A percentile compares a stretch with the other conserved stretches of the same genome.
Evolutionary conservation across 306 rosid genomes (phyloP).

Genomic region (Acacia acuminata): DNA sequence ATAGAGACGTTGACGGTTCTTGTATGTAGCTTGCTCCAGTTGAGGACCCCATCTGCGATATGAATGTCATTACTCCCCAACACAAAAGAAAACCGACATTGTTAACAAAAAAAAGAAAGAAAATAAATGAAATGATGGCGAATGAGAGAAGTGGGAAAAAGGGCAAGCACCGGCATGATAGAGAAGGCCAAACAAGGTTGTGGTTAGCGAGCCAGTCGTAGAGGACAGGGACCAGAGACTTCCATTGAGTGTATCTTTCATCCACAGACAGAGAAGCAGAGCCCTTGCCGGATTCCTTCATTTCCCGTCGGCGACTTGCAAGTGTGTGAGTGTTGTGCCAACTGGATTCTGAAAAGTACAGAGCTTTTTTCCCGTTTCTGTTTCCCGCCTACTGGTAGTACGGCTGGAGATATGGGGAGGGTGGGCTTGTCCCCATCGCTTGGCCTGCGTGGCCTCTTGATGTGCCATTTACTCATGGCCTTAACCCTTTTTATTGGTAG

Average conservation of each 20-base stretch:
- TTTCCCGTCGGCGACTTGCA: background rate
- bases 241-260: slow-evolving; percentile 83
- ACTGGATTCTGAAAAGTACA: background rate
- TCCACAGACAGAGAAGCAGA: slow-evolving; percentile 45
- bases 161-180: slow-evolving; percentile 69
- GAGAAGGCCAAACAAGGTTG: slow-evolving; percentile 97
- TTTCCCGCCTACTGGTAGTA: background rate
- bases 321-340: background rate
- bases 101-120: background rate
- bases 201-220: slow-evolving; percentile 97
- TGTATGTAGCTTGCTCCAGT: slow-evolving; percentile 76
- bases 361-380: background rate
- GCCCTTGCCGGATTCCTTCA: slow-evolving; percentile 27
- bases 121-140: background rate
- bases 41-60: slow-evolving; percentile 86
- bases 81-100: too few species aligned
- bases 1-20: slow-evolving; percentile 88
- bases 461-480: background rate
- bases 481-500: background rate
- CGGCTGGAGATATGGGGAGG: background rate
- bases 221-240: slow-evolving; percentile 81
- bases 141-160: background rate
- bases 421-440: background rate
- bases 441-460: background rate
- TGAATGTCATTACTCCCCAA: too few species aligned